These are phyloP conservation scores for Coccomyxa sp. DNA, from an alignment of 139 green algal genomes.

Conservation along the genomic window DNA sequence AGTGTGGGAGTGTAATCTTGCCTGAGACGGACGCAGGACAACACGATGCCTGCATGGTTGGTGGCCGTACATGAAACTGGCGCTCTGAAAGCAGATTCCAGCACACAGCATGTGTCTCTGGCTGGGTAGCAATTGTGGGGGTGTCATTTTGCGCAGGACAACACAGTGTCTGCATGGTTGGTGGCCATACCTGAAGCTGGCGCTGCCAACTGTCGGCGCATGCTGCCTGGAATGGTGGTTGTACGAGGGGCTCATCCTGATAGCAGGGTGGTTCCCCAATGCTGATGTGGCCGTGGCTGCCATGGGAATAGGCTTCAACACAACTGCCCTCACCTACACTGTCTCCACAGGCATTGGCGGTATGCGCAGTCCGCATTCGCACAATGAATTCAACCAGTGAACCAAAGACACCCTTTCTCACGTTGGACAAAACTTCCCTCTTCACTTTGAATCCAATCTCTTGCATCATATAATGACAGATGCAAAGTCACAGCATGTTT, in stretches of 20 bases:
- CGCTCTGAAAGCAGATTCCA: too few relatives aligned
- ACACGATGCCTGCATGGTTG: background rate
- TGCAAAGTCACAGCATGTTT: too few relatives aligned
- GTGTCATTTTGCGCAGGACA: constrained; percentile 31
- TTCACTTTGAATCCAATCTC: too few relatives aligned
- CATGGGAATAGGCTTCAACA: constrained; percentile 71
- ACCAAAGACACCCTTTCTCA: too few relatives aligned
- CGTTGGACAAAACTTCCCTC: too few relatives aligned
- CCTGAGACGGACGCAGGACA: background rate
- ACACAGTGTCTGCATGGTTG: constrained; percentile 52
- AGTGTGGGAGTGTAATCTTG: background rate
- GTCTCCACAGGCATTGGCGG: constrained; percentile 42
- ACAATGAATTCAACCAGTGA: too few relatives aligned
- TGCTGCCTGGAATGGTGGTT: constrained; percentile 68
- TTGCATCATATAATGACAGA: too few relatives aligned
- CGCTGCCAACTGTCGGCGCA: constrained; percentile 61
- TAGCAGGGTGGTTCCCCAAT: constrained; percentile 35
- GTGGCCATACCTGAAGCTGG: constrained; percentile 55
- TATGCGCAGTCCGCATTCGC: background rate
- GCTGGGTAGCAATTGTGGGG: too few relatives aligned
- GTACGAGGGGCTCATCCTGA: constrained; percentile 69
- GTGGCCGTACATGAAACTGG: too few relatives aligned
- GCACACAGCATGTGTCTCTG: too few relatives aligned
- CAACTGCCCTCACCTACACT: constrained; percentile 57
- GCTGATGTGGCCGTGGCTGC: constrained; percentile 53